These are phyloP conservation scores for Dioscorea alata DNA, from an alignment of 106 monocot genomes.

Conservation along the genomic window DNA sequence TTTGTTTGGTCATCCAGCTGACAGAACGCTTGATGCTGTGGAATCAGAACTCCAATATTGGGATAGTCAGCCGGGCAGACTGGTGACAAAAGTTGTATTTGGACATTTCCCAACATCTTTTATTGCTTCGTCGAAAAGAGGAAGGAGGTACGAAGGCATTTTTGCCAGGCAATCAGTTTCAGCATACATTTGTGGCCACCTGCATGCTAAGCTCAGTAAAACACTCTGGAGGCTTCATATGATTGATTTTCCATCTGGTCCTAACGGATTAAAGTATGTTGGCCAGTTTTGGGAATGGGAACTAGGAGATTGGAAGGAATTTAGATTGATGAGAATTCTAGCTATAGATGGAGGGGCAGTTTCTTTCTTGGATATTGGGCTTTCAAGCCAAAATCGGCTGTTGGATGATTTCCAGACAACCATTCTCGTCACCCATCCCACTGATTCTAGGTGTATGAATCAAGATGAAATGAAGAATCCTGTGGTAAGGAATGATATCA, in stretches of 20 bases:
- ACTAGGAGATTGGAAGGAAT: constrained; percentile 93
- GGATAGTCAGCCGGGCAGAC: constrained; percentile 14
- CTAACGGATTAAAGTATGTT: constrained; percentile 6
- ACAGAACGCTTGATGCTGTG: constrained; percentile 34
- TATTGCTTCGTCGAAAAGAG: constrained; percentile 55
- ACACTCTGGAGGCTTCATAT: constrained; percentile 63
- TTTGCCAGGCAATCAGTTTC: constrained; percentile 60
- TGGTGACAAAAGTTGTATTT: constrained; percentile 60
- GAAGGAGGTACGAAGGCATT: constrained; percentile 47
- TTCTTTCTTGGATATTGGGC: constrained; percentile 60
- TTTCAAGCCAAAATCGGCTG: constrained; percentile 1
- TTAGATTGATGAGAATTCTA: constrained; percentile 62
- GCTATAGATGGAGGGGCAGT: constrained; percentile 66
- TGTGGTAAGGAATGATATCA: constrained; percentile 57
- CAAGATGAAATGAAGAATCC: constrained; percentile 4
- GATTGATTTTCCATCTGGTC: constrained; percentile 14
- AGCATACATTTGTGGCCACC: constrained; percentile 81
- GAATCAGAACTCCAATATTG: constrained; percentile 50
- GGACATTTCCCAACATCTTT: constrained; percentile 92
- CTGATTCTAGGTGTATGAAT: constrained; percentile 71
- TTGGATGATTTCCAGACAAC: constrained; percentile 35
- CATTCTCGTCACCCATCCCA: constrained; percentile 71
- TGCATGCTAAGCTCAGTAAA: constrained; percentile 65
- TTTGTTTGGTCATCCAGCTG: constrained; percentile 86
- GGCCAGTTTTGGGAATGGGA: constrained; percentile 90